phyloP scores from a whole-genome alignment of 768 basidiomycete species.

The Xerocomus potaroensis region DNA sequence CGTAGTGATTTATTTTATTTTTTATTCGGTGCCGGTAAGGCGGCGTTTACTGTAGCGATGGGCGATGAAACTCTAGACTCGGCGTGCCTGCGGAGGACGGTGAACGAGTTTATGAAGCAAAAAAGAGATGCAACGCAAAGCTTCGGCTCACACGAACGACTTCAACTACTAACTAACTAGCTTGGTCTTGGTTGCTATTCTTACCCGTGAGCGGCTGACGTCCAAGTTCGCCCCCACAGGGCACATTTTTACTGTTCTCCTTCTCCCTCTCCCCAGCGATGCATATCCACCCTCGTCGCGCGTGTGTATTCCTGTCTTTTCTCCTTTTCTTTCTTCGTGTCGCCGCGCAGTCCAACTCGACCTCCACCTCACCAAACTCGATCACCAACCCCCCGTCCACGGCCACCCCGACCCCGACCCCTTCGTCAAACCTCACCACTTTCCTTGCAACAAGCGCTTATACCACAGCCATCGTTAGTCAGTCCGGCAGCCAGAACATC shows the following conservation, averaged over 20 bases:
- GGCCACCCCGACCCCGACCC: neutral
- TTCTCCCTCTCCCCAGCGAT: constrained; percentile 10
- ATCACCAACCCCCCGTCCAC: constrained; percentile 9
- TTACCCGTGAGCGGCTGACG: constrained; percentile 34
- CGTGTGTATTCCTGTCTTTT: constrained; percentile 14
- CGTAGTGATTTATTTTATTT: constrained; percentile 34
- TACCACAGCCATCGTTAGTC: constrained; percentile 45
- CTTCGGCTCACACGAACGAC: constrained; percentile 18
- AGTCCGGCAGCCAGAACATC: constrained; percentile 45
- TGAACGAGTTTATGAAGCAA: constrained; percentile 2
- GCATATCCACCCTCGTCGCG: neutral
- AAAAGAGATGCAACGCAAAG: no score
- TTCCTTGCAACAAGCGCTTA: constrained; percentile 52
- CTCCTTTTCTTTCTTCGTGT: constrained; percentile 29
- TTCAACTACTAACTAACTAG: no score
- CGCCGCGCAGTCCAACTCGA: constrained; percentile 38
- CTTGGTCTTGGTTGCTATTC: no score
- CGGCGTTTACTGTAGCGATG: constrained; percentile 1
- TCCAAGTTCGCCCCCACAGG: constrained; percentile 7
- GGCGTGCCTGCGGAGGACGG: constrained; percentile 17
- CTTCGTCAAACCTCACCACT: constrained; percentile 40
- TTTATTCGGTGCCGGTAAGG: constrained; percentile 8
- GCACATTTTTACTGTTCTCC: neutral
- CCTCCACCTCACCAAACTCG: constrained; percentile 15
- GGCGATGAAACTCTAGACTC: constrained; percentile 14